These are phyloP conservation scores for Coemansia umbellata DNA, from an alignment of 192 early-diverging fungal species.

Conservation along the genomic window DNA sequence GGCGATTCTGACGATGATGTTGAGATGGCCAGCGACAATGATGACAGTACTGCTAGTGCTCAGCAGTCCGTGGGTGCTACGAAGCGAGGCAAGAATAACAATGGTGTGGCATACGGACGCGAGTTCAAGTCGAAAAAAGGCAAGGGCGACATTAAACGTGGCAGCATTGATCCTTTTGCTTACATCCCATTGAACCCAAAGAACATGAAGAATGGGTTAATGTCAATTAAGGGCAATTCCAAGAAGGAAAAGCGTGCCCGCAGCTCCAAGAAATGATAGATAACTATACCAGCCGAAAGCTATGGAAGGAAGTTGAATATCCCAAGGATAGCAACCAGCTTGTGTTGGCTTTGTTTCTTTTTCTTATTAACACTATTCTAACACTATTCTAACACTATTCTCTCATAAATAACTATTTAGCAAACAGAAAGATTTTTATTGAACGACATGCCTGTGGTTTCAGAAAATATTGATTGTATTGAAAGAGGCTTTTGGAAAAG, in stretches of 20 bases:
- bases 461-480: no score
- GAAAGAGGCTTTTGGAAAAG: no score
- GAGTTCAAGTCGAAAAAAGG: slow-evolving; percentile 88
- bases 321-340: no score
- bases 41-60: slow-evolving; percentile 6
- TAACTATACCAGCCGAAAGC: no score
- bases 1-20: slow-evolving; percentile 57
- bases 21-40: slow-evolving; percentile 67
- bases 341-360: no score
- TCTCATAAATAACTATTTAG: no score
- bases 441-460: no score
- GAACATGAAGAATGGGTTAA: slow-evolving; percentile 48
- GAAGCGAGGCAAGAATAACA: slow-evolving; percentile 40
- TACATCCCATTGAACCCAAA: slow-evolving; percentile 80
- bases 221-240: slow-evolving; percentile 38
- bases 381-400: no score
- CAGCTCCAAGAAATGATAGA: no score
- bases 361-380: no score
- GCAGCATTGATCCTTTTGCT: slow-evolving; percentile 88
- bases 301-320: no score
- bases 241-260: slow-evolving; percentile 47
- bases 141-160: slow-evolving; percentile 85
- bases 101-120: slow-evolving; percentile 27
- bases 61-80: slow-evolving; percentile 5
- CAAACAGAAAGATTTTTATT: no score